Evolutionary conservation across 2,329 filamentous ascomycete genomes (phyloP), one percentile per base, ranked within the genome.

Genomic region (Pseudocercospora fuligena): DNA sequence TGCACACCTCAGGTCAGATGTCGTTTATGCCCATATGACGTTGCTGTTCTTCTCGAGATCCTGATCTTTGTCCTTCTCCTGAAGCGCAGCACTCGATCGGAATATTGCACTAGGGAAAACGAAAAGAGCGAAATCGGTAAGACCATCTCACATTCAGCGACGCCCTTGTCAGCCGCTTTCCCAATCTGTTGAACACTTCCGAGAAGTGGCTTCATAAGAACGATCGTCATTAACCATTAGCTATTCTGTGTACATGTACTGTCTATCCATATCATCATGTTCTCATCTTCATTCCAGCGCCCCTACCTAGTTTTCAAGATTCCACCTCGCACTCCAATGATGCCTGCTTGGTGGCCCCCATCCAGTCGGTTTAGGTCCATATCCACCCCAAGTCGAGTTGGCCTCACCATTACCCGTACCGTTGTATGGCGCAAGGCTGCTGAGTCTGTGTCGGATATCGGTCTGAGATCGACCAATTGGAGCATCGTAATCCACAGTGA

Each of bases 401-500:
- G 21, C 43, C 51, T 59, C 53, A 1, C 46, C 62, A 36, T 31
- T 12, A 6, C 61, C 59, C 23, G 66, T 65, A 25, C 64, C 61
- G n/a, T 66, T 66, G n/a, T 64, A 64, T 11, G 60, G 57, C 51
- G 54, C 66, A 63, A 70, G 64, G 12, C 54, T 40, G 12, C 25
- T 60, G 8, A 70, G 53, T 14, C 53, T 61, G 12, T 57, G 23
- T 19, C 69, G 59, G n/a, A 70, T 57, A 31, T 67, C 62, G 16
- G 61, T 53, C 61, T 73, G 71, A 2, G 73, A 73, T 27, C 71
- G 53, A 54, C 69, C 76, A 27, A 66, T 73, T 1, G 84, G 84
- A 5, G 84, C 83, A 70, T 82, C 80, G 67, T 85, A 85, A 64
- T 86, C 84, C 21, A 85, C 79, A 0, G 82, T 84, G 65, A 85